Base-by-base conservation (phyloP, 352 stramenopile genomes). In the Ophiocytium majus region DNA sequence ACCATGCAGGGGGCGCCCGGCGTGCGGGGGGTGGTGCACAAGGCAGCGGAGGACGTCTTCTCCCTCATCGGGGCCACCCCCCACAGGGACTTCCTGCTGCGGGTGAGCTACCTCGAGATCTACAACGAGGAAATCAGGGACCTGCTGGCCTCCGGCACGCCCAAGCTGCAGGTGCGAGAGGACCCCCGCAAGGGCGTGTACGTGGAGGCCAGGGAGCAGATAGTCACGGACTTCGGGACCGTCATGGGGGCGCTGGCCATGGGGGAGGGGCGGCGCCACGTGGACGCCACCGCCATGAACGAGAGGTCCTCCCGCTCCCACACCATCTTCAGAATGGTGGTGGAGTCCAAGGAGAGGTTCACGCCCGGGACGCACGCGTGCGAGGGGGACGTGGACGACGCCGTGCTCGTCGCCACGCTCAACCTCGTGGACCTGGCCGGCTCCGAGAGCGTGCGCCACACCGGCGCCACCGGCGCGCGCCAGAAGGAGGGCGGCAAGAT, bases 61-160 rank as follows among this genome's bases (percentile, higher is more conserved):
- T 79, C 83, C 63, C 84, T 92, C 19, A 95, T 95, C 81, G 90
- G 94, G 79, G 89, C 92, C 32, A 92, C 92, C 82, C 88, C 85
- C 1, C 91, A 98, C 81, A 91, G 95, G 14, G 93, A 98, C 79
- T 99, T 98, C 89, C 89, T 98, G 14, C 89, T 99, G 37, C 92
- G 97, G 49, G 95, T 97, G 19, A 98, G 95, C n/a, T 99, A 98
- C 87, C 91, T 99, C 49, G 97, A 99, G 91, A 99, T 99, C 86
- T 99, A 99, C 91, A 99, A 99, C 86, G 97, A 99, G 91, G 94
- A 98, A 74, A 95, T 99, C 10, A 90, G 93, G 9, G 97, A 99
- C 89, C 91, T 99, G 74, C 92, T 99, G 9, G 91, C 89, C 83
- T 82, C 89, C n/a, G 75, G 88, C 0, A 89, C 57, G n/a, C 50